These are phyloP conservation scores for Penicillium thymicola DNA, from an alignment of 2,329 filamentous ascomycete genomes.

Conservation along the genomic window DNA sequence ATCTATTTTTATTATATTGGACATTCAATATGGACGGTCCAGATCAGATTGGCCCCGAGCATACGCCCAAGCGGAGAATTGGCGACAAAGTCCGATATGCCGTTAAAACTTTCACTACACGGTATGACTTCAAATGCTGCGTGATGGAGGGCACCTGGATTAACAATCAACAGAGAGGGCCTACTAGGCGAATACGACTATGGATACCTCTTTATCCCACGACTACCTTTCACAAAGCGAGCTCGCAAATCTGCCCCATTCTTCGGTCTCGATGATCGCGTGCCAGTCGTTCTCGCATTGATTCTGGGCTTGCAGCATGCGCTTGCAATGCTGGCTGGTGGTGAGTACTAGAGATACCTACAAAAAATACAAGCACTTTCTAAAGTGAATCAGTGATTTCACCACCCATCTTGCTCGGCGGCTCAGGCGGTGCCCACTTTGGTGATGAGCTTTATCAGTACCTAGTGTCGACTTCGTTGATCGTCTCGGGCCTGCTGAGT, in stretches of 20 bases:
- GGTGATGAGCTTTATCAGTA: constrained; percentile 56
- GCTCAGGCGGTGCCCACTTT: constrained; percentile 56
- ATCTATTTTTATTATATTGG: not conserved
- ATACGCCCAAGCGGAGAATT: constrained; percentile 36
- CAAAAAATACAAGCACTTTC: not conserved
- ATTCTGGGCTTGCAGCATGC: constrained; percentile 69
- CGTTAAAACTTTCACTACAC: constrained; percentile 42
- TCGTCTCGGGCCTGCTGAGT: constrained; percentile 64
- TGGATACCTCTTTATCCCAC: constrained; percentile 76
- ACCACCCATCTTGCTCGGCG: constrained; percentile 62
- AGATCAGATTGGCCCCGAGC: constrained; percentile 45
- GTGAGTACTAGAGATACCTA: constrained; percentile 15
- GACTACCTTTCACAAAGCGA: constrained; percentile 76
- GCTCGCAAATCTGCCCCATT: constrained; percentile 59
- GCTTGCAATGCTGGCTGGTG: constrained; percentile 61
- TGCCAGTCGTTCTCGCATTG: constrained; percentile 64
- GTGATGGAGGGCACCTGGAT: not conserved
- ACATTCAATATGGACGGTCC: constrained; percentile 34
- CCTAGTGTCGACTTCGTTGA: constrained; percentile 66
- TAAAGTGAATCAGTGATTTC: constrained; percentile 47
- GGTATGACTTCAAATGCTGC: constrained; percentile 20
- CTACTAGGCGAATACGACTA: constrained; percentile 87
- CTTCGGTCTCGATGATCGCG: constrained; percentile 66
- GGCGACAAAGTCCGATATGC: constrained; percentile 35
- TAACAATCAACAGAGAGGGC: constrained; percentile 54